A percentile compares a stretch with the other conserved stretches of the same genome.
phyloP scores from a whole-genome alignment of 148 eudicot species.

The Vaccinium vitisidaea region DNA sequence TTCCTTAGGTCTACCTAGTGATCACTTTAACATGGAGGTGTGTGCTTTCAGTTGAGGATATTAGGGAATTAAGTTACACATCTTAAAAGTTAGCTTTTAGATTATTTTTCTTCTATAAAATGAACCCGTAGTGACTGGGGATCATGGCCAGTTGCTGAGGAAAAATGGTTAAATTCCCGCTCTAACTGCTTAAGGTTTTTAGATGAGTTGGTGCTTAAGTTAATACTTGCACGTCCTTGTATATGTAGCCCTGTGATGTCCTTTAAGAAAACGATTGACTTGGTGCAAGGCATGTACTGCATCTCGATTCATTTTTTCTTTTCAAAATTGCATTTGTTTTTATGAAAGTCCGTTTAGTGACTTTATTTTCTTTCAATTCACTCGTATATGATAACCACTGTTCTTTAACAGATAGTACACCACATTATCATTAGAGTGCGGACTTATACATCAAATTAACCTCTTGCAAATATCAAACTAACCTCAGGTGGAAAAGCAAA shows the following conservation, averaged over 20 bases:
- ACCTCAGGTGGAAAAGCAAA: slow-evolving; percentile 87
- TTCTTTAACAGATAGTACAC: neutral
- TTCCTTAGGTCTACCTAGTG: neutral
- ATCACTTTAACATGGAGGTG: neutral
- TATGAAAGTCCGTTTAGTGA: neutral
- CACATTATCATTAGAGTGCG: neutral
- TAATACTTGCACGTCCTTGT: neutral
- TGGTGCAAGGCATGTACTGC: neutral
- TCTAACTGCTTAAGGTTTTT: neutral
- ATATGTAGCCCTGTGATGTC: neutral
- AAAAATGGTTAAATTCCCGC: neutral
- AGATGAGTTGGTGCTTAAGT: neutral
- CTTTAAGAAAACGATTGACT: neutral
- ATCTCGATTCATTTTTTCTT: neutral
- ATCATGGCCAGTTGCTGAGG: neutral
- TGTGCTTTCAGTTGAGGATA: neutral
- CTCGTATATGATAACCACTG: neutral
- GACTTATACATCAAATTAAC: neutral
- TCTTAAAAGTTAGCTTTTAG: neutral
- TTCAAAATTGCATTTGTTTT: neutral
- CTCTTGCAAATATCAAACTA: neutral
- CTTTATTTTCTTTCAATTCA: neutral
- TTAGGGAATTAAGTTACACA: neutral
- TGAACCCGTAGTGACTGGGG: neutral
- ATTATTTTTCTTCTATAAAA: neutral